phyloP scores from a whole-genome alignment of 768 basidiomycete genomes.

The Trametes cubensis region DNA sequence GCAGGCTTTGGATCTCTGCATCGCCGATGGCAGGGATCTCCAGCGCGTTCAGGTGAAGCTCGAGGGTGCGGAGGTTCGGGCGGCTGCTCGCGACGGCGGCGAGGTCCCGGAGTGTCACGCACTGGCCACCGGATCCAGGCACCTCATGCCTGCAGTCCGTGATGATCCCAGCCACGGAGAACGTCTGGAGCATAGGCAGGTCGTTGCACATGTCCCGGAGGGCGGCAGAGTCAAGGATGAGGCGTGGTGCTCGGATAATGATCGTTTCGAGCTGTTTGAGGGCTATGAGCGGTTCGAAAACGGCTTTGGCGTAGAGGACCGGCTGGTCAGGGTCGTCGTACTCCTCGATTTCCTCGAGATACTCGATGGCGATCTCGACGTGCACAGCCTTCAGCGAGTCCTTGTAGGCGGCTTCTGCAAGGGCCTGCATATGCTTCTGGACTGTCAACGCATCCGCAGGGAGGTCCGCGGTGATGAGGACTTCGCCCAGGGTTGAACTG shows the following conservation, averaged over 20 bases:
- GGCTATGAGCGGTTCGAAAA: background rate
- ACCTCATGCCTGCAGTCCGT: too few relatives aligned
- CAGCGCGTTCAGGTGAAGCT: constrained; percentile 6
- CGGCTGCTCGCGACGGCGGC: constrained; percentile 5
- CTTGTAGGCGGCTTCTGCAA: background rate
- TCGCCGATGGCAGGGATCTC: background rate
- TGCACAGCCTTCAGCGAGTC: background rate
- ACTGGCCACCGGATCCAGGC: background rate
- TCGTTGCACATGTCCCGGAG: constrained; percentile 1
- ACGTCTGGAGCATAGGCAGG: background rate
- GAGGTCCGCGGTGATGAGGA: background rate
- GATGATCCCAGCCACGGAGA: background rate
- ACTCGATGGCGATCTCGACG: background rate
- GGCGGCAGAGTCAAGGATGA: background rate
- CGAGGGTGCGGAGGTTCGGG: background rate
- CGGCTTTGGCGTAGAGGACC: background rate
- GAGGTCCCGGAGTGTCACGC: constrained; percentile 2
- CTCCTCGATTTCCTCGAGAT: background rate
- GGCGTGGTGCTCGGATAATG: background rate
- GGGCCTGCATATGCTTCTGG: background rate
- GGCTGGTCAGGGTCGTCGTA: background rate
- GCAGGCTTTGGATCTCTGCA: background rate
- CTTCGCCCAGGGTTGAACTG: background rate
- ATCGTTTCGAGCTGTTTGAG: background rate
- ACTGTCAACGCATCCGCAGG: background rate